phyloP scores from a whole-genome alignment of 306 rosid species.

The Begonia peltatifolia region DNA sequence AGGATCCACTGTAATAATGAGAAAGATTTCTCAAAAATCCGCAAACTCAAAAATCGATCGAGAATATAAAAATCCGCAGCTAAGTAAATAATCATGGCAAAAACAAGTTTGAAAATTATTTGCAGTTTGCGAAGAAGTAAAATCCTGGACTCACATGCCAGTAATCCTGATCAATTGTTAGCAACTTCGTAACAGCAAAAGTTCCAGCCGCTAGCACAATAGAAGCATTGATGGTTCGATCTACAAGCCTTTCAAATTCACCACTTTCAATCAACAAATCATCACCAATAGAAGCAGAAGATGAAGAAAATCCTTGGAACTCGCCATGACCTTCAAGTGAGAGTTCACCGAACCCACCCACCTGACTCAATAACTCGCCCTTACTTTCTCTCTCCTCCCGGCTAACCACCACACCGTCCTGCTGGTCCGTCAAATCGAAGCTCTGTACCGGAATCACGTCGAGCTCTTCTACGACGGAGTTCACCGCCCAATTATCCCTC shows the following conservation, averaged over 20 bases:
- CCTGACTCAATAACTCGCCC: constrained; percentile 46
- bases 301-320: constrained; percentile 41
- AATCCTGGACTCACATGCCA: constrained; percentile 71
- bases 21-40: too few species aligned
- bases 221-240: constrained; percentile 67
- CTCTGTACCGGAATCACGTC: constrained; percentile 58
- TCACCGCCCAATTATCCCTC: constrained; percentile 13
- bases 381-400: constrained; percentile 46
- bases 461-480: constrained; percentile 30
- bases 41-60: too few species aligned
- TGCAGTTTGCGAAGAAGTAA: neutral
- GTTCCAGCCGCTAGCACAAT: constrained; percentile 79
- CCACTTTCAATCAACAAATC: constrained; percentile 19
- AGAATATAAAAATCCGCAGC: too few species aligned
- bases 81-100: too few species aligned
- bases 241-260: constrained; percentile 34
- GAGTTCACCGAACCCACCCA: constrained; percentile 50
- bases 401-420: constrained; percentile 46
- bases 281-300: constrained; percentile 35
- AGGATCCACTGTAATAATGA: too few species aligned
- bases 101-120: too few species aligned
- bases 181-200: constrained; percentile 66
- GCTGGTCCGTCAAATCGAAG: constrained; percentile 39
- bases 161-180: constrained; percentile 81
- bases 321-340: constrained; percentile 53